Evolutionary conservation across 163 green algal species (phyloP), one percentile per base, ranked within the genome.

Genomic region (Smithsoniella earleae): DNA sequence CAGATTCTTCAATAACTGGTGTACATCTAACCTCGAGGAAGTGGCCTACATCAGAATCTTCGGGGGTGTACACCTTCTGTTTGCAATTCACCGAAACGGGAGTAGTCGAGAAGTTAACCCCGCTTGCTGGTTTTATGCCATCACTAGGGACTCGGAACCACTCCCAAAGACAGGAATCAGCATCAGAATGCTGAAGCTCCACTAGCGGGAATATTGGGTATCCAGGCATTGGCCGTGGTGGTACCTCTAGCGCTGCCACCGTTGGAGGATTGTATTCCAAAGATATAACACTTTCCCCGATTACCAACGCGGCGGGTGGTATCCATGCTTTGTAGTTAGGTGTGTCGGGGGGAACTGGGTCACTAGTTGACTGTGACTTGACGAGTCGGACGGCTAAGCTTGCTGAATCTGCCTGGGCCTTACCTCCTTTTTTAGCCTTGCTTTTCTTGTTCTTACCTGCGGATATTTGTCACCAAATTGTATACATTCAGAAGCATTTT

Each of bases 301-400:
- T 77, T 18, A 66, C 55, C 66, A 95, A 83, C 54, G 90, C 45
- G 2, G 74, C 46, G 10, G 77, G 89, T n/a, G 75, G 22, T 46
- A 73, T 66, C 89, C 89, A 95, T 20, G 89, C 89, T 27, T 85
- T 78, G 13, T 77, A 77, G 76, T 93, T 94, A 16, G 76, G 79
- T 3, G 79, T 82, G 2, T 43, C 66, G 13, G 37, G 34, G 34
- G 55, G 34, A 8, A 84, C 75, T 78, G 44, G 3, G 40, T 30
- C 49, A 31, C 20, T 22, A 45, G 37, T 43, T 20, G 28, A 62
- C 10, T 10, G 10, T 10, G 5, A 37, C 38, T 58, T 22, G 5
- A 64, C n/a, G 4, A 63, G 13, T 3, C 22, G 16, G 28, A 58
- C 22, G 13, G 18, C n/a, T 25, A 33, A 22, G 8, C 40, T 6